Evolutionary conservation across 73 alveolate species (phyloP), one percentile per base, ranked within the genome.

Genomic region (Paramecium tetraurelia): DNA sequence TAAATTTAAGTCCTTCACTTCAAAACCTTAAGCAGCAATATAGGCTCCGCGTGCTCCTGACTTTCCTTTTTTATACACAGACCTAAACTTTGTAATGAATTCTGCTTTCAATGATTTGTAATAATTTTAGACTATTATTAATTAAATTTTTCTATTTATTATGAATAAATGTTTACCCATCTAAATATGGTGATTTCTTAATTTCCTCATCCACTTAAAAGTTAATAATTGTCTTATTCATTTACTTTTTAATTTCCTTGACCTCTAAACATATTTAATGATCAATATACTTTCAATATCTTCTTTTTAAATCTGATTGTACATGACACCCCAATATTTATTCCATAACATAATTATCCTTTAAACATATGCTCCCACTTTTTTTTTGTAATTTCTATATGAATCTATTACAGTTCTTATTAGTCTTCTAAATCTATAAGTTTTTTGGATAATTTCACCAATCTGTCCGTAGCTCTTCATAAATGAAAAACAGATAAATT

Each of bases 161-260:
- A 40, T 12, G 12, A 27, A 31, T 63, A 63, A 63, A 63, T 53
- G 0, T 53, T 31, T 63, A 59, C 83, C 38, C 83, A 77, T 77
- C 89, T 77, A 80, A 44, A 80, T 80, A 80, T 43, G 90, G 90
- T 22, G 90, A 41, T 48, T 80, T 44, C 36, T 80, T 80, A 7
- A 80, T 35, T 44, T 80, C 90, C 18, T 80, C 90, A 80, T 80
- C 90, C 11, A 80, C 38, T 22, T 80, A 35, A 35, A 80, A 48
- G 18, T 80, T 80, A 0, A 80, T 22, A 9, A 80, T 80, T 1
- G 90, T 77, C 43, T 77, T 77, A 43, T 40, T 77, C 89, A 77
- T 77, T 77, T 77, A 18, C 27, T 77, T 43, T 41, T 77, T 77
- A 21, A 77, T 77, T 22, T 77, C 89, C 75, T 40, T 77, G 0